Base-by-base conservation (phyloP, 176 grass and related monocot species). In the Ensete ventricosum region DNA sequence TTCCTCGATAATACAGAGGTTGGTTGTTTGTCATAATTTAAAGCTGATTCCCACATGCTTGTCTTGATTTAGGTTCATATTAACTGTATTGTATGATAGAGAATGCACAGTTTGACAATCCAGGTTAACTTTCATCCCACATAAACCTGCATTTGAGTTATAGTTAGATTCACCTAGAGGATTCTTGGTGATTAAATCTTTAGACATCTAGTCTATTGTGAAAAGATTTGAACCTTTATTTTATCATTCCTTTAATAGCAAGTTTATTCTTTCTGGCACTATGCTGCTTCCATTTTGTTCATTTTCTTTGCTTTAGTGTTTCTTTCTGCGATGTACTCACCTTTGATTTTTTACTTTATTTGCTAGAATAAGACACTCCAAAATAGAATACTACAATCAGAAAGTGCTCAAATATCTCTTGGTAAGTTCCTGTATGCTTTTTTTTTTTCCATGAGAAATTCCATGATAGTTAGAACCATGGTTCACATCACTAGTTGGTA, bases 291-390 rank as follows among this genome's bases (percentile, higher is more conserved):
- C 27, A 70, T 70, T 48, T 49, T 70, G 29, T 19, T 70, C 27
- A 11, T 25, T 20, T 49, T 25, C 53, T 64, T 11, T 76, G 34
- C 14, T 63, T 11, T 1, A 71, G 24, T 54, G 16, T 6, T 48
- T 81, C 48, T 52, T 72, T 2, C 16, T 53, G 16, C 21, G 3
- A 74, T 14, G 25, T 34, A 22, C 14, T 11, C 25, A 55, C 9
- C 80, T 74, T 81, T 64, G 29, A 52, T 71, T 22, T 43, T 43
- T 43, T 65, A 54, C 53, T 68, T 53, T 76, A 57, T 87, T 14
- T 68, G 19, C 69, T 55, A 88, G 85, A 84, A 88, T 84, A 88
- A 88, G 75, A 78, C 73, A 34, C 67, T 88, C 48, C 81, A 84
- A 81, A 73, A 49, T 52, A 68, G 49, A 83, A 79, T 88, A 21